Conservation (phyloP, 2,329 filamentous ascomycete species). For the Penicillium occitanis region DNA sequence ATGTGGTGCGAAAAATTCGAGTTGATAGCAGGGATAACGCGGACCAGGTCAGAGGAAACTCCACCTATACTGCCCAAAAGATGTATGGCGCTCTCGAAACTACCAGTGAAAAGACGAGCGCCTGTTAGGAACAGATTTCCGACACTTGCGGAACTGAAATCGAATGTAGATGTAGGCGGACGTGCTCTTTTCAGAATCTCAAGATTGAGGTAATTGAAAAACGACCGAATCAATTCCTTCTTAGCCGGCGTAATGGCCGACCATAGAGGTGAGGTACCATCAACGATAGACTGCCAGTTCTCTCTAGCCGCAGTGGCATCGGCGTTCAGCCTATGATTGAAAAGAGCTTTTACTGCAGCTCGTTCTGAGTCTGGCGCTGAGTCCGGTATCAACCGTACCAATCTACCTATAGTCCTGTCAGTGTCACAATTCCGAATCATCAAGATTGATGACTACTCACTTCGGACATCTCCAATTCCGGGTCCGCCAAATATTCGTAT, state of each 20-base stretch:
- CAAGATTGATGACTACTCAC: slow-evolving; percentile 46
- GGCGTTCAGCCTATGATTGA: slow-evolving; percentile 79
- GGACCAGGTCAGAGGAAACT: slow-evolving; percentile 69
- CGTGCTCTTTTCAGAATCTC: slow-evolving; percentile 76
- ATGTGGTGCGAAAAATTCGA: slow-evolving; percentile 96
- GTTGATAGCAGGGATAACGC: slow-evolving; percentile 86
- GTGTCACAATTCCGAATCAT: background rate
- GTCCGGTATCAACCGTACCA: slow-evolving; percentile 85
- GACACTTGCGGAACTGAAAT: slow-evolving; percentile 73
- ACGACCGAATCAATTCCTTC: slow-evolving; percentile 72
- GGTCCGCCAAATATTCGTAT: slow-evolving; percentile 94
- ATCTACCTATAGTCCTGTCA: slow-evolving; percentile 59
- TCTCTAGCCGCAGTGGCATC: slow-evolving; percentile 61
- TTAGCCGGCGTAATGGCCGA: slow-evolving; percentile 66
- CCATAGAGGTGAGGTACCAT: slow-evolving; percentile 79
- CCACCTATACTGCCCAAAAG: slow-evolving; percentile 81
- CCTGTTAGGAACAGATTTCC: slow-evolving; percentile 81
- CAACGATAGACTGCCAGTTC: slow-evolving; percentile 88
- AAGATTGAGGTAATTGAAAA: slow-evolving; percentile 73
- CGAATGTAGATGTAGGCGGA: slow-evolving; percentile 68
- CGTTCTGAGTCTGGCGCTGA: slow-evolving; percentile 61
- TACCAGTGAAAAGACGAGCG: slow-evolving; percentile 85
- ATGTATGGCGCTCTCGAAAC: slow-evolving; percentile 90
- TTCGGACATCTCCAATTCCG: slow-evolving; percentile 75
- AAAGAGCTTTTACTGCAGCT: slow-evolving; percentile 73